Base-by-base conservation (phyloP, 2,329 filamentous ascomycete genomes). In the Colletotrichum neosansevieriae region DNA sequence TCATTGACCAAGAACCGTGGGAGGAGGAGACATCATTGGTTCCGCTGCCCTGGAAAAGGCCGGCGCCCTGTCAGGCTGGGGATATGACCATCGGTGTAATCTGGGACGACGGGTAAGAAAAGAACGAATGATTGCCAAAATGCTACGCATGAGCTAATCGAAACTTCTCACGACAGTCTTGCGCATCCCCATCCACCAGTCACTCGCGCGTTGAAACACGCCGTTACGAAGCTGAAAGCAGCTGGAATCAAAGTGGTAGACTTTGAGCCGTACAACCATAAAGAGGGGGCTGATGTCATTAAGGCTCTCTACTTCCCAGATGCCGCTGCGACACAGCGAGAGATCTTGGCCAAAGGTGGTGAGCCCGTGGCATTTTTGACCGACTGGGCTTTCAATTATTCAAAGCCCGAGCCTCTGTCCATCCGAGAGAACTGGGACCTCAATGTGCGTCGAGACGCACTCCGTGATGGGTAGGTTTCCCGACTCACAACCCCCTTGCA, bases 1-100 rank as follows among this genome's bases (percentile, higher is more conserved):
- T 83, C 1, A 70, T 80, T 34, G 76, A 79, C 4, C 76, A 79
- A 38, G 73, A 81, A 62, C 80, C 80, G 0, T 84, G 82, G 81
- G 75, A 80, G 5, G 69, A 74, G 2, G 82, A 84, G 54, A 81
- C 80, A 0, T 76, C 77, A 0, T 67, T 82, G 7, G 73, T 79
- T 1, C 80, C 81, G 4, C 54, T 83, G 3, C 80, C 81, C 0
- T 84, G 82, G 81, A 79, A 72, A 60, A 59, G 76, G 34, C 53
- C 72, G 71, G 12, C 58, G 11, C 49, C 69, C 0, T 71, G 67
- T 7, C 4, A 49, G 19, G 42, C 67, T 4, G 44, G 56, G 5
- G 54, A 70, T 10, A 38, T 73, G 13, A 73, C 69, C 0, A 44
- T 74, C 40, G 73, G 72, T 11, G 54, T 73, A 29, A 71, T 74